Percentiles rank a stretch among this genome's conserved stretches.
Conservation (phyloP, 441 rosid genomes). For the Erysimum pusillum region DNA sequence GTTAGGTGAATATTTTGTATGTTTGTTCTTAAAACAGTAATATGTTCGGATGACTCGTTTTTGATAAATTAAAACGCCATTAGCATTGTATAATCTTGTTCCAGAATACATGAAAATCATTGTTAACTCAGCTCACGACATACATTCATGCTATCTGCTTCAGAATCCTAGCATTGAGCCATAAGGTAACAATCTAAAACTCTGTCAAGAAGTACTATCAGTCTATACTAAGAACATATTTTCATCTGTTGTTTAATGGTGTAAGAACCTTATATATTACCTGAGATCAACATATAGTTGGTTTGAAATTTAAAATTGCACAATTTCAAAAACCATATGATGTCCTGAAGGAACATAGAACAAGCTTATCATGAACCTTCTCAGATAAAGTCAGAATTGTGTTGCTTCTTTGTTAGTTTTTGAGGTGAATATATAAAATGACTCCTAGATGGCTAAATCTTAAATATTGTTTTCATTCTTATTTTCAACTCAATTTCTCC, state of each 20-base stretch:
- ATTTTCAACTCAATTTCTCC: conserved; percentile 13
- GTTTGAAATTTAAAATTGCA: conserved; percentile 16
- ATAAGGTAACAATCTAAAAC: conserved; percentile 49
- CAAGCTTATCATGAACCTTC: conserved; percentile 1
- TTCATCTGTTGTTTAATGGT: conserved; percentile 14
- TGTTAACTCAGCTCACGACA: too few relatives aligned
- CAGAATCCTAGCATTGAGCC: conserved; percentile 62
- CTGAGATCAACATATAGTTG: conserved; percentile 27
- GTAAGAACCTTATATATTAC: not conserved
- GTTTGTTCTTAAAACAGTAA: not conserved
- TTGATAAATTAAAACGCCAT: not conserved
- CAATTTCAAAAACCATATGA: conserved; percentile 4
- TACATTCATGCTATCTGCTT: conserved; percentile 48
- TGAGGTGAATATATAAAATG: not conserved
- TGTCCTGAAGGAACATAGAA: conserved; percentile 16
- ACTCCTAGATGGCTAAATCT: not conserved
- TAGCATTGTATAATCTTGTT: not conserved
- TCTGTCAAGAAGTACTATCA: not conserved
- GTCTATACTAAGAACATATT: conserved; percentile 1
- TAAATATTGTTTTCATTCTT: not conserved
- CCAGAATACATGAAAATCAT: too few relatives aligned
- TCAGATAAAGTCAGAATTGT: conserved; percentile 12
- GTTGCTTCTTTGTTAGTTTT: not conserved
- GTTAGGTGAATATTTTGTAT: not conserved
- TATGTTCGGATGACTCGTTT: not conserved